Base-by-base conservation (phyloP, 2,329 filamentous ascomycete genomes). In the Alternaria atra region DNA sequence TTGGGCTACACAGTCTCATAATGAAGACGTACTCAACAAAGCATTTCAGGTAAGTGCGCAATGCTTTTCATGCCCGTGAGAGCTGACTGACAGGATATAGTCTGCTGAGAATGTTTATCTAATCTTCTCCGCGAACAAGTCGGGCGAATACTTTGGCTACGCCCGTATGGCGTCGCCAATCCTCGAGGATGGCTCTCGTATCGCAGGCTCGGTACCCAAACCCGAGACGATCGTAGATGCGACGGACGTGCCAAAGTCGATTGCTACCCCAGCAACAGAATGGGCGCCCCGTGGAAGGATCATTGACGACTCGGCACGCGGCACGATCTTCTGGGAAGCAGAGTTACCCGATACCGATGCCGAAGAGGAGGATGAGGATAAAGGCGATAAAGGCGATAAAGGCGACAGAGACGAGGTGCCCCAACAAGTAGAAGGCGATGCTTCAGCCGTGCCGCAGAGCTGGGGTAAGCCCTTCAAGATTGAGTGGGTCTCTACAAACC, bases 71-170 rank as follows among this genome's bases (percentile, higher is more conserved):
- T 13, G 9, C 25, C n/a, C 5, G 7, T 23, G 6, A 29, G 9
- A 8, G 23, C 6, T 34, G 15, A 46, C 69, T 75, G 58, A 78
- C 64, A 40, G 53, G 8, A 40, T 7, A 32, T 60, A 97, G 93
- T 83, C 84, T 9, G 87, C 89, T 13, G 92, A 96, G 54, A 92
- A 91, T 71, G 94, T 98, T 1, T 97, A 94, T 73, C 84, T 98
- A 30, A 88, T 98, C 13, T 98, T 98, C 77, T 98, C 94, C 1
- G 94, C 94, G 12, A 98, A 98, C 79, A 97, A 97, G 74, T 97
- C 94, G 0, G 94, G 94, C 12, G 94, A 97, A 78, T 98, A 97
- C 75, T 97, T 95, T 80, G 94, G 94, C 20, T 97, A 97, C 73
- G 94, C 94, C 20, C 89, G 91, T 37, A 98, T 98, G 94, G 83